Evolutionary conservation across 805 yeast species (phyloP).

Genomic region (Wickerhamomyces kurtzmanii): DNA sequence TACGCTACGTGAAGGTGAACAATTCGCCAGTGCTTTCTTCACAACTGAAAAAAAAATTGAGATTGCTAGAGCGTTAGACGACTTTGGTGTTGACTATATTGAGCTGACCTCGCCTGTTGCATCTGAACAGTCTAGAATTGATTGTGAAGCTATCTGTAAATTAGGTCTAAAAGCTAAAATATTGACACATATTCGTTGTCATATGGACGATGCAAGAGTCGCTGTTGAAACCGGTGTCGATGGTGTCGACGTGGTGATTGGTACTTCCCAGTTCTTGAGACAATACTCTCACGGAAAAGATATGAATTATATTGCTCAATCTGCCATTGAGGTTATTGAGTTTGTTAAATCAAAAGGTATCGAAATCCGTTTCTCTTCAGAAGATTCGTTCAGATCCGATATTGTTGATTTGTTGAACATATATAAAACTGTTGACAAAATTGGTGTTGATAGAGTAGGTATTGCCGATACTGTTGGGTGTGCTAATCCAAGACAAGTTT

Average conservation of each 20-base stretch:
- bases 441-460: slow-evolving; percentile 98
- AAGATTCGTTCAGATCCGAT: slow-evolving; percentile 96
- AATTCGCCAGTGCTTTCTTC: slow-evolving; percentile 95
- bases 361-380: slow-evolving; percentile 94
- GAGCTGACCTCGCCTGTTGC: slow-evolving; percentile 98
- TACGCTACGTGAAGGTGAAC: slow-evolving; percentile 97
- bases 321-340: slow-evolving; percentile 94
- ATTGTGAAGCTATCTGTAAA: slow-evolving; percentile 98
- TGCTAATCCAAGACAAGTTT: slow-evolving; percentile 98
- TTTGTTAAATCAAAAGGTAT: slow-evolving; percentile 94
- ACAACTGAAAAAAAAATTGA: slow-evolving; percentile 90
- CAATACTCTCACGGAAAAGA: slow-evolving; percentile 97
- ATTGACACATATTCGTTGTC: slow-evolving; percentile 94
- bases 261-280: slow-evolving; percentile 91
- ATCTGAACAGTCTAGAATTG: slow-evolving; percentile 82
- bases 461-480: slow-evolving; percentile 99
- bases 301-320: slow-evolving; percentile 93
- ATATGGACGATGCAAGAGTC: slow-evolving; percentile 96
- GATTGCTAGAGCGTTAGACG: slow-evolving; percentile 94
- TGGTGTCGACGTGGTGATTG: slow-evolving; percentile 97
- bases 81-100: slow-evolving; percentile 96
- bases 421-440: slow-evolving; percentile 92
- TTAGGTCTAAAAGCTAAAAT: slow-evolving; percentile 93
- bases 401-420: slow-evolving; percentile 91
- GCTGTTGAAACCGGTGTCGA: slow-evolving; percentile 99